Percentiles rank a stretch among this genome's conserved stretches.
These are phyloP conservation scores for Ophiorrhiza pumila DNA, from an alignment of 257 asterid genomes.

Conservation along the genomic window DNA sequence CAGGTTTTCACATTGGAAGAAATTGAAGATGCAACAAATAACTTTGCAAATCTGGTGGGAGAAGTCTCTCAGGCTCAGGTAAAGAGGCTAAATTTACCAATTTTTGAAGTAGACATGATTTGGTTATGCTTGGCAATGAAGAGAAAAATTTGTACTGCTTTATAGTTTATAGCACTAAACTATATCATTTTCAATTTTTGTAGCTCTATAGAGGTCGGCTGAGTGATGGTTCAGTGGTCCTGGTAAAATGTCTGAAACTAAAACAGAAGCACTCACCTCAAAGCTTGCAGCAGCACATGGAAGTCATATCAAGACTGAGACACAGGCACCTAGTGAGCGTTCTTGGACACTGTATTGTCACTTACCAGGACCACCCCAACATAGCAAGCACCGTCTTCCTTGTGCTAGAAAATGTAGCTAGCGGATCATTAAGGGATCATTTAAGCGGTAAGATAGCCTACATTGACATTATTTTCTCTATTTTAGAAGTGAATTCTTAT, in stretches of 20 bases:
- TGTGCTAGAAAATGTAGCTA: slow-evolving; percentile 70
- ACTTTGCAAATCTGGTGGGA: slow-evolving; percentile 72
- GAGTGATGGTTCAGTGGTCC: slow-evolving; percentile 78
- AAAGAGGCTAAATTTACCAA: slow-evolving; percentile 2
- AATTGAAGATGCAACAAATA: slow-evolving; percentile 84
- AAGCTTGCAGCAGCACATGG: slow-evolving; percentile 91
- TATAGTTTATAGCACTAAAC: background rate
- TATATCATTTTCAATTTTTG: background rate
- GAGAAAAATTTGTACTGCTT: background rate
- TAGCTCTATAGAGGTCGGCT: slow-evolving; percentile 86
- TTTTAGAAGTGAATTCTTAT: background rate
- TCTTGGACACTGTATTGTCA: slow-evolving; percentile 83
- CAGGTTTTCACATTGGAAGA: slow-evolving; percentile 87
- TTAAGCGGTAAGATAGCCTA: slow-evolving; percentile 46
- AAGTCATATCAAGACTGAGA: slow-evolving; percentile 82
- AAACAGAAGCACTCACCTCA: slow-evolving; percentile 84
- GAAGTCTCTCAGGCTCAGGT: slow-evolving; percentile 94
- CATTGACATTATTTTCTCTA: background rate
- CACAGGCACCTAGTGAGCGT: slow-evolving; percentile 89
- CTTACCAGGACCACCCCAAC: slow-evolving; percentile 89
- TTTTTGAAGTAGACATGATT: background rate
- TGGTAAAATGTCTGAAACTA: slow-evolving; percentile 76
- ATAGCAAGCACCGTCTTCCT: slow-evolving; percentile 68
- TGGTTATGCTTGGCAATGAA: background rate
- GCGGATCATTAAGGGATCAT: slow-evolving; percentile 74